Percentiles rank a stretch among this genome's conserved stretches.
Evolutionary conservation across 148 eudicot species (phyloP).

Genomic region (Chenopodium formosanum): DNA sequence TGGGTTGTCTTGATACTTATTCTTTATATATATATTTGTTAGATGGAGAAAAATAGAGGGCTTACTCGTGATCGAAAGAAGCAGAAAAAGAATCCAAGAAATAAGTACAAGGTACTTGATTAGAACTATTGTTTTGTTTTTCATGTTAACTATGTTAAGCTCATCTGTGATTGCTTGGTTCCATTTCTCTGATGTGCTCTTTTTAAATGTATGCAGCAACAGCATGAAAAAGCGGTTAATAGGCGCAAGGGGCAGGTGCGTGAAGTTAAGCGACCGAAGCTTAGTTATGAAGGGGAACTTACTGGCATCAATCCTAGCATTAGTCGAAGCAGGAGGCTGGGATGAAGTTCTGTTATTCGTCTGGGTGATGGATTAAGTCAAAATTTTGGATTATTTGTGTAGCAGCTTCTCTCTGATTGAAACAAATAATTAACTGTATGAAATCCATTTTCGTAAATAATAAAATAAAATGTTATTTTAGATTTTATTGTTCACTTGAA

Average conservation of each 20-base stretch:
- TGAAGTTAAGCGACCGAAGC: conserved; percentile 38
- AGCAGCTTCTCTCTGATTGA: too few species aligned
- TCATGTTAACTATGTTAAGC: not conserved
- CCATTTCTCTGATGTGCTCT: not conserved
- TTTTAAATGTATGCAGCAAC: conserved; percentile 35
- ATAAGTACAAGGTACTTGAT: conserved; percentile 60
- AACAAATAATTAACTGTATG: too few species aligned
- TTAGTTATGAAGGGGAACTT: conserved; percentile 63
- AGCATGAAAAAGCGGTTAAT: conserved; percentile 41
- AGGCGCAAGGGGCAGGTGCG: conserved; percentile 67
- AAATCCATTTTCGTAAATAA: too few species aligned
- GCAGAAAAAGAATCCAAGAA: conserved; percentile 67
- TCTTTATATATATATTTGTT: not conserved
- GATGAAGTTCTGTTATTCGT: not conserved
- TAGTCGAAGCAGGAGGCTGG: conserved; percentile 57
- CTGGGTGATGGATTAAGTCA: not conserved
- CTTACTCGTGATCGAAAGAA: conserved; percentile 69
- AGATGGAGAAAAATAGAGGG: conserved; percentile 92
- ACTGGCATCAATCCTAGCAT: conserved; percentile 65
- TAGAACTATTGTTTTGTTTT: not conserved
- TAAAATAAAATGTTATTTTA: too few species aligned
- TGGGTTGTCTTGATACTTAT: not conserved
- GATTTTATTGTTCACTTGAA: too few species aligned
- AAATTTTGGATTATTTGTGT: too few species aligned
- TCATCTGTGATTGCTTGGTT: not conserved